These are phyloP conservation scores for Leccinum obscurum DNA, from an alignment of 768 basidiomycete genomes.

Conservation along the genomic window DNA sequence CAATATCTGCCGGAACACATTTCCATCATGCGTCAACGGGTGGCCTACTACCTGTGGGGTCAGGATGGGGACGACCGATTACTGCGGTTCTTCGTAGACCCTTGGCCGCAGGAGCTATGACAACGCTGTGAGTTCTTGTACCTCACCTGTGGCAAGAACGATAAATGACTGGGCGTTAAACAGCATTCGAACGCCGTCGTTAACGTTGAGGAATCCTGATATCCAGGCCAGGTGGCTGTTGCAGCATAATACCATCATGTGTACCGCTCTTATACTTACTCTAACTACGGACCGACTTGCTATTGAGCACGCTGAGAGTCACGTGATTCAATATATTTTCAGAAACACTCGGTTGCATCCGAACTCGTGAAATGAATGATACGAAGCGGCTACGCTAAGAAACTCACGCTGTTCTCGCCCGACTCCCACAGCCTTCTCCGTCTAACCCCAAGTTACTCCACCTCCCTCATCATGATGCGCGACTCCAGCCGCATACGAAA, in stretches of 20 bases:
- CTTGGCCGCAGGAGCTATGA: slow-evolving; percentile 28
- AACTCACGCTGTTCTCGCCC: neutral
- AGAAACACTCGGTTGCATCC: neutral
- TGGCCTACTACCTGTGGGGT: slow-evolving; percentile 65
- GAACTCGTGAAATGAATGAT: neutral
- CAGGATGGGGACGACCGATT: slow-evolving; percentile 43
- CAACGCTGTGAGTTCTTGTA: slow-evolving; percentile 15
- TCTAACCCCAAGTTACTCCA: neutral
- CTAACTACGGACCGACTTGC: neutral
- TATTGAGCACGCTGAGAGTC: neutral
- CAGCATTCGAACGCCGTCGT: neutral
- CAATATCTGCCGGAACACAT: slow-evolving; percentile 64
- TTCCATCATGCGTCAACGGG: slow-evolving; percentile 51
- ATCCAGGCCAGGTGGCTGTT: neutral
- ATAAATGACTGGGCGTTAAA: neutral
- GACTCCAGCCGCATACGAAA: slow-evolving; percentile 27
- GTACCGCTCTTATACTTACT: neutral
- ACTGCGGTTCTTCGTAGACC: slow-evolving; percentile 31
- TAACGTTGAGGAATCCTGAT: neutral
- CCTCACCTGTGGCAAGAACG: neutral
- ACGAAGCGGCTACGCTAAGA: no score
- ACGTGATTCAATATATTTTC: neutral
- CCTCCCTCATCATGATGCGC: slow-evolving; percentile 4
- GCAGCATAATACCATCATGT: neutral
- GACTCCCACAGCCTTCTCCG: neutral